Evolutionary conservation across 139 green algal species (phyloP).

Genomic region (Chlorella sp.): DNA sequence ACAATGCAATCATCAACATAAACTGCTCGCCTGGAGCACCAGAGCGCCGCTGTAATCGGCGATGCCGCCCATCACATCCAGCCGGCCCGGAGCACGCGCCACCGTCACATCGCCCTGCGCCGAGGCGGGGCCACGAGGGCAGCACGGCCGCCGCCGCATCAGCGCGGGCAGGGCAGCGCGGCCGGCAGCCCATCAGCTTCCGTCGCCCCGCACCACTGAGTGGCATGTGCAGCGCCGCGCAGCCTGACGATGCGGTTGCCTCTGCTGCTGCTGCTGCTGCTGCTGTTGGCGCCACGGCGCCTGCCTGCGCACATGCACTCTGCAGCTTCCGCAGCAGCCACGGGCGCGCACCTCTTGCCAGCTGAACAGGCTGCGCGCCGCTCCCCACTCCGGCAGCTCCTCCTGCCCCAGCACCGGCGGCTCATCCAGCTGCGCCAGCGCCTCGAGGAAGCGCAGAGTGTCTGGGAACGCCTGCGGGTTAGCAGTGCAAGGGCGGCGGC

Average conservation of each 20-base stretch:
- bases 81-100: slow-evolving; percentile 81
- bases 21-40: slow-evolving; percentile 91
- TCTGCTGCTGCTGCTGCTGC: too few relatives aligned
- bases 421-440: slow-evolving; percentile 38
- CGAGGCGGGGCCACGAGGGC: too few relatives aligned
- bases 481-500: too few relatives aligned
- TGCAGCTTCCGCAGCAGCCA: background rate
- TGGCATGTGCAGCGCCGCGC: too few relatives aligned
- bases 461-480: slow-evolving; percentile 39
- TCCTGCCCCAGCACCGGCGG: background rate
- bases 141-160: too few relatives aligned
- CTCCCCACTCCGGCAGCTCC: slow-evolving; percentile 49
- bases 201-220: too few relatives aligned
- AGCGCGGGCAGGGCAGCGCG: too few relatives aligned
- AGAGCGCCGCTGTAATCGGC: slow-evolving; percentile 92
- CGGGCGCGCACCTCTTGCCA: slow-evolving; percentile 33
- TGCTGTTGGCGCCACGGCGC: too few relatives aligned
- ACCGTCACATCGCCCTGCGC: slow-evolving; percentile 46
- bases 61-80: slow-evolving; percentile 98
- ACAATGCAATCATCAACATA: too few relatives aligned
- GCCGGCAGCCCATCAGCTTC: too few relatives aligned
- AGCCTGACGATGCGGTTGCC: too few relatives aligned
- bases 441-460: slow-evolving; percentile 50
- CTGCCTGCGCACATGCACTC: too few relatives aligned
- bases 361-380: slow-evolving; percentile 63